These are phyloP conservation scores for Phialocephala sp. DNA, from an alignment of 2,329 filamentous ascomycete genomes.

Conservation along the genomic window DNA sequence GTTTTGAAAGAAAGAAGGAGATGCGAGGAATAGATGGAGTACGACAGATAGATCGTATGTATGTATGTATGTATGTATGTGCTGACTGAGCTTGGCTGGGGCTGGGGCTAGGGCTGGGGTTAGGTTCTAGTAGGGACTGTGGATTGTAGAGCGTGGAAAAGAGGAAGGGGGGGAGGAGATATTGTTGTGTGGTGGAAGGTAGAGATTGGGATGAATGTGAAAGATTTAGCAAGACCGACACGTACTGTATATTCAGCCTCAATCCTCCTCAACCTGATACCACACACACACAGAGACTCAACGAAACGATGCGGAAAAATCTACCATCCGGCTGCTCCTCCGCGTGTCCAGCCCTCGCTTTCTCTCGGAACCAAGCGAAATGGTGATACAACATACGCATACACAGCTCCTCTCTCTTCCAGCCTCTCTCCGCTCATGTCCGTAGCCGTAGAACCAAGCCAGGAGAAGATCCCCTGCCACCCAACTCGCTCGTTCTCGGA, in stretches of 20 bases:
- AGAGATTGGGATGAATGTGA: background rate
- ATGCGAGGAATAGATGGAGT: background rate
- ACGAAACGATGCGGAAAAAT: background rate
- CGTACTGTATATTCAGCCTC: slow-evolving; percentile 1
- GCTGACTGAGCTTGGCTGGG: background rate
- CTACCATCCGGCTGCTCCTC: no score
- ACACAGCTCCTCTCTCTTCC: background rate
- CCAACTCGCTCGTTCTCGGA: background rate
- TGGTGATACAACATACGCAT: background rate
- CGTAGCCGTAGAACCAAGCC: background rate
- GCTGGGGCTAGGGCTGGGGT: background rate
- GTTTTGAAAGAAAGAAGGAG: no score
- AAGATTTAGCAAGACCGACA: no score
- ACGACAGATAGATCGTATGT: no score
- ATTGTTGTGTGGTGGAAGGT: background rate
- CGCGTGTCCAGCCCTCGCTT: background rate
- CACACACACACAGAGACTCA: background rate
- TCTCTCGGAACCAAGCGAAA: slow-evolving; percentile 7
- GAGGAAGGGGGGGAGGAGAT: background rate
- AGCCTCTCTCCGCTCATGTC: background rate
- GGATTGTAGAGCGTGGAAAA: background rate
- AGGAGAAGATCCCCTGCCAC: no score
- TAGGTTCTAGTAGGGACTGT: background rate
- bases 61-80: no score
- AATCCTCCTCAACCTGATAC: background rate